Evolutionary conservation across 2,329 filamentous ascomycete genomes (phyloP).

Genomic region (Pseudonectria buxi): DNA sequence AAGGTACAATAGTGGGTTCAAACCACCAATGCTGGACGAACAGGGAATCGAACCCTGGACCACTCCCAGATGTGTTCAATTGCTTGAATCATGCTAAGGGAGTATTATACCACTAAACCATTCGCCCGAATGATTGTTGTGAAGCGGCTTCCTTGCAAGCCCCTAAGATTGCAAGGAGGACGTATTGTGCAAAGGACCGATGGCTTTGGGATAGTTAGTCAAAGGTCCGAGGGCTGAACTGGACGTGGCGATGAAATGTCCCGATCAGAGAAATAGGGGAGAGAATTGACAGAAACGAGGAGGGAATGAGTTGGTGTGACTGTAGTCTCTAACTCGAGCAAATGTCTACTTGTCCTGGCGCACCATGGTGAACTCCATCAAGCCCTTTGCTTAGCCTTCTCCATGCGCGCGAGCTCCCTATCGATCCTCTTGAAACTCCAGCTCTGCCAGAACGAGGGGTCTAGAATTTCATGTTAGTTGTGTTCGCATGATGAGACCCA

Average conservation of each 20-base stretch:
- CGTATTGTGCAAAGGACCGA: no score
- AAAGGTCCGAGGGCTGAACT: no score
- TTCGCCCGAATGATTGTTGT: slow-evolving; percentile 18
- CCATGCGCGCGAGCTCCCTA: slow-evolving; percentile 26
- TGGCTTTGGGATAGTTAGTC: no score
- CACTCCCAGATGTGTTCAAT: slow-evolving; percentile 21
- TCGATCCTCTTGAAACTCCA: slow-evolving; percentile 36
- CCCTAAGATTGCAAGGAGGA: background rate
- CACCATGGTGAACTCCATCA: no score
- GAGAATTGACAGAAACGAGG: no score
- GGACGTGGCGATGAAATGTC: no score
- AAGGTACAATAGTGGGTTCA: slow-evolving; percentile 9
- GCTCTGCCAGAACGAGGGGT: slow-evolving; percentile 27
- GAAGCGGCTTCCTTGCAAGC: background rate
- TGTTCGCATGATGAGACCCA: background rate
- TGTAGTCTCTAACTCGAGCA: no score
- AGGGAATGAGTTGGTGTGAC: no score
- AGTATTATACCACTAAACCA: slow-evolving; percentile 30
- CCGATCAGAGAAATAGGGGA: no score
- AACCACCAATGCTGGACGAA: slow-evolving; percentile 24
- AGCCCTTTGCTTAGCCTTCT: slow-evolving; percentile 22
- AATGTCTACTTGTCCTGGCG: no score
- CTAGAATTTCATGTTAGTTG: slow-evolving; percentile 18
- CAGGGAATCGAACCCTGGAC: slow-evolving; percentile 30
- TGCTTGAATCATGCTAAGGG: slow-evolving; percentile 24